These are phyloP conservation scores for Petasospora fabianii DNA, from an alignment of 1,139 yeast species.

Conservation along the genomic window DNA sequence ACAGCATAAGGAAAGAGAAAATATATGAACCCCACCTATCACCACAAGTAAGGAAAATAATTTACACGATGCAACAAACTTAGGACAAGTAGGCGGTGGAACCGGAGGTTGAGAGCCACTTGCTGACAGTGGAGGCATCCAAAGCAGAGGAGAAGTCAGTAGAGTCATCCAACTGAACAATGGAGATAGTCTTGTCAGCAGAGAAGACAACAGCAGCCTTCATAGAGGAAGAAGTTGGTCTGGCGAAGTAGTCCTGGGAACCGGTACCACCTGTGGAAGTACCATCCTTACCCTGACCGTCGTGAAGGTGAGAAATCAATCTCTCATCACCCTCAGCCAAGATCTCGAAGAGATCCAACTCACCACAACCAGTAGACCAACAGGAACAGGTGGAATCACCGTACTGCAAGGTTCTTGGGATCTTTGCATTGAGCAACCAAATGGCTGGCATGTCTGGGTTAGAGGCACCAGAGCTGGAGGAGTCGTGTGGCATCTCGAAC, in stretches of 20 bases:
- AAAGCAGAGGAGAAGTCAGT: slow-evolving; percentile 54
- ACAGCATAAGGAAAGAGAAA: too few relatives aligned
- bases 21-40: too few relatives aligned
- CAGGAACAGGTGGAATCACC: slow-evolving; percentile 80
- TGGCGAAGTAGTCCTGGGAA: slow-evolving; percentile 75
- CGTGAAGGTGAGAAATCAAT: slow-evolving; percentile 80
- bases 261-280: slow-evolving; percentile 73
- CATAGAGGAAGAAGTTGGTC: slow-evolving; percentile 76
- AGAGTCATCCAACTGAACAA: slow-evolving; percentile 55
- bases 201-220: slow-evolving; percentile 89
- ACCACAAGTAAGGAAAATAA: too few relatives aligned
- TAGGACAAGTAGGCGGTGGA: slow-evolving; percentile 41
- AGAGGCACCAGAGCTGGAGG: slow-evolving; percentile 36
- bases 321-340: slow-evolving; percentile 66
- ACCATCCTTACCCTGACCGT: slow-evolving; percentile 70
- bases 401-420: slow-evolving; percentile 91
- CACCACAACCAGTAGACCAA: slow-evolving; percentile 97
- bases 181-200: slow-evolving; percentile 46
- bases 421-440: slow-evolving; percentile 91
- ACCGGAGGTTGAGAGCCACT: slow-evolving; percentile 53
- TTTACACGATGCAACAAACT: too few relatives aligned
- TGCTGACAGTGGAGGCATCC: slow-evolving; percentile 46
- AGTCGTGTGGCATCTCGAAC: slow-evolving; percentile 83
- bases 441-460: slow-evolving; percentile 92
- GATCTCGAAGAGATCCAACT: slow-evolving; percentile 87